Evolutionary conservation across 2,329 filamentous ascomycete genomes (phyloP).

Genomic region (Fusarium musae): DNA sequence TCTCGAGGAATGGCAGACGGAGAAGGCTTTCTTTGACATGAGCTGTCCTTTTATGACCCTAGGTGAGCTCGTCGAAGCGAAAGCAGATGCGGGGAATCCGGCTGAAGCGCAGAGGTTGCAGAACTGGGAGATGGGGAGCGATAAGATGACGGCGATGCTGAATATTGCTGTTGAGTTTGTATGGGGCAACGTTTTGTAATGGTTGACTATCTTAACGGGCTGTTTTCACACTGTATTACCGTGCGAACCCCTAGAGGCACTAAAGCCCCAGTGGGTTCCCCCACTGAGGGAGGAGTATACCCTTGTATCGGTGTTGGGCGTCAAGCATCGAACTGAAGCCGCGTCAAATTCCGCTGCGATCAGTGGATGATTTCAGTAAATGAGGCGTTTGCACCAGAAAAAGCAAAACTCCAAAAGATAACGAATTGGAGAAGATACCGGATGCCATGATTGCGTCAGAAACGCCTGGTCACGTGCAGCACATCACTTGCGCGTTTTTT

Average conservation of each 20-base stretch:
- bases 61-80: slow-evolving; percentile 31
- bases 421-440: background rate
- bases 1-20: slow-evolving; percentile 40
- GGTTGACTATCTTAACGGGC: background rate
- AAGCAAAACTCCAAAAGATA: background rate
- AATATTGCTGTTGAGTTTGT: slow-evolving; percentile 41
- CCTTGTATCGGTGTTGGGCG: background rate
- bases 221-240: background rate
- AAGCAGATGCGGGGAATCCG: background rate
- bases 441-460: background rate
- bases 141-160: slow-evolving; percentile 40
- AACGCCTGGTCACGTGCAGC: background rate
- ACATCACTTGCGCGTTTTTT: rapidly evolving
- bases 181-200: slow-evolving; percentile 1
- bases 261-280: too few species aligned
- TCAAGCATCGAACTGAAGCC: background rate
- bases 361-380: background rate
- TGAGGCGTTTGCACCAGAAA: background rate
- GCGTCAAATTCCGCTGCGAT: background rate
- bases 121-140: slow-evolving; percentile 41
- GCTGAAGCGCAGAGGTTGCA: slow-evolving; percentile 27
- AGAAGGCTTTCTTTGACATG: slow-evolving; percentile 34
- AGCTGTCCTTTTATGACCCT: slow-evolving; percentile 24
- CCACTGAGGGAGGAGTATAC: background rate
- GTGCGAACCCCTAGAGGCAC: background rate